These are phyloP conservation scores for Aspergillus neotritici DNA, from an alignment of 2,329 filamentous ascomycete species.

Conservation along the genomic window DNA sequence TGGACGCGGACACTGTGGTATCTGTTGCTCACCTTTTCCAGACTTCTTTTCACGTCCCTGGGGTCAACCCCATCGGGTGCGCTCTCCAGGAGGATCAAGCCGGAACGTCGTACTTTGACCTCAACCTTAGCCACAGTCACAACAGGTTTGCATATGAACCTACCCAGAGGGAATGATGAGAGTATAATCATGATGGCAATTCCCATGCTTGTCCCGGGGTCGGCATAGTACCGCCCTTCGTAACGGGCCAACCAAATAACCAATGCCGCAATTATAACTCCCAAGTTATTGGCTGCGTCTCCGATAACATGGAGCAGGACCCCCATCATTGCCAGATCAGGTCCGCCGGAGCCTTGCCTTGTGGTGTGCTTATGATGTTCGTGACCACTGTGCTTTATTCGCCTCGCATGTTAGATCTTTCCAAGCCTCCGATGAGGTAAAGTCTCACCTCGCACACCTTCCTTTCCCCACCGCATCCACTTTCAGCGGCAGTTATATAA, in stretches of 20 bases:
- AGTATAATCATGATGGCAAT: conserved; percentile 69
- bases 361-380: conserved; percentile 18
- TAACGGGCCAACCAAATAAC: conserved; percentile 62
- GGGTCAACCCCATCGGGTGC: conserved; percentile 56
- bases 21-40: conserved; percentile 51
- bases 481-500: too few relatives aligned
- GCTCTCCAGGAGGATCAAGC: conserved; percentile 62
- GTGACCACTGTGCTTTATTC: conserved; percentile 20
- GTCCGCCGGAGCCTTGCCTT: conserved; percentile 37
- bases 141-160: neutral
- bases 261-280: conserved; percentile 64
- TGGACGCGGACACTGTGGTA: neutral
- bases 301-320: conserved; percentile 66
- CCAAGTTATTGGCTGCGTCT: conserved; percentile 70
- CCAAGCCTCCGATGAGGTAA: too few relatives aligned
- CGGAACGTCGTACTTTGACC: conserved; percentile 32
- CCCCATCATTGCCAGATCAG: conserved; percentile 65
- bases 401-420: too few relatives aligned
- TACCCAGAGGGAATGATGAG: conserved; percentile 45
- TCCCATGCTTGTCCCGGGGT: conserved; percentile 62
- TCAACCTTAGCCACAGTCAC: too few relatives aligned
- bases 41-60: conserved; percentile 61
- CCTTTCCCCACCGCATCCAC: too few relatives aligned
- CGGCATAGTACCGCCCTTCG: conserved; percentile 61
- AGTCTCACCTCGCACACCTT: too few relatives aligned